These are phyloP conservation scores for Claviceps sp. DNA, from an alignment of 2,329 filamentous ascomycete genomes.

Conservation along the genomic window DNA sequence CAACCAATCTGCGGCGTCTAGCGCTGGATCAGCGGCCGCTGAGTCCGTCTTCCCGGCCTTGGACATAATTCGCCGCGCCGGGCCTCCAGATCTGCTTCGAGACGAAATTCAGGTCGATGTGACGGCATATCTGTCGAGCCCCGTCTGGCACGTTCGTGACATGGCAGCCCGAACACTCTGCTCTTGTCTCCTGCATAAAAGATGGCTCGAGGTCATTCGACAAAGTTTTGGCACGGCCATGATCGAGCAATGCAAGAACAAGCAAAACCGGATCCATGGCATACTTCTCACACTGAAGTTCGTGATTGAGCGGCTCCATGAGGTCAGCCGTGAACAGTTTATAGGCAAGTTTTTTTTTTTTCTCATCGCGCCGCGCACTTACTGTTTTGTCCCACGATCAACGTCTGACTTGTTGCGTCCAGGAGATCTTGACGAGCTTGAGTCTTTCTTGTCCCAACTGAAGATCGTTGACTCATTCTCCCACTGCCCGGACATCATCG, in stretches of 20 bases:
- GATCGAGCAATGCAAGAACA: conserved; percentile 12
- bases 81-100: conserved; percentile 44
- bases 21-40: conserved; percentile 19
- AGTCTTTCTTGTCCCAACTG: conserved; percentile 15
- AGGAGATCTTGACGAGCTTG: conserved; percentile 20
- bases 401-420: conserved; percentile 1
- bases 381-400: neutral
- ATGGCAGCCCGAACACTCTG: conserved; percentile 64
- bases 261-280: conserved; percentile 45
- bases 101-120: conserved; percentile 45
- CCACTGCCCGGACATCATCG: conserved; percentile 27
- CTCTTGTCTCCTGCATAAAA: conserved; percentile 41
- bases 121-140: conserved; percentile 48
- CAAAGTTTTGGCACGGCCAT: conserved; percentile 21
- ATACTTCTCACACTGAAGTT: conserved; percentile 42
- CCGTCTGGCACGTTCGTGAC: conserved; percentile 69
- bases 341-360: conserved; percentile 22
- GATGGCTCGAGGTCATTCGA: conserved; percentile 32
- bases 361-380: too few relatives aligned
- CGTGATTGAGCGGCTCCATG: conserved; percentile 38
- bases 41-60: conserved; percentile 72
- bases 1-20: conserved; percentile 18
- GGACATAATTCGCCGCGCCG: conserved; percentile 64
- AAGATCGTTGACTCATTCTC: conserved; percentile 12
- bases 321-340: conserved; percentile 30